Evolutionary conservation across 2,329 filamentous ascomycete genomes (phyloP).

Genomic region (Fusarium sp.): DNA sequence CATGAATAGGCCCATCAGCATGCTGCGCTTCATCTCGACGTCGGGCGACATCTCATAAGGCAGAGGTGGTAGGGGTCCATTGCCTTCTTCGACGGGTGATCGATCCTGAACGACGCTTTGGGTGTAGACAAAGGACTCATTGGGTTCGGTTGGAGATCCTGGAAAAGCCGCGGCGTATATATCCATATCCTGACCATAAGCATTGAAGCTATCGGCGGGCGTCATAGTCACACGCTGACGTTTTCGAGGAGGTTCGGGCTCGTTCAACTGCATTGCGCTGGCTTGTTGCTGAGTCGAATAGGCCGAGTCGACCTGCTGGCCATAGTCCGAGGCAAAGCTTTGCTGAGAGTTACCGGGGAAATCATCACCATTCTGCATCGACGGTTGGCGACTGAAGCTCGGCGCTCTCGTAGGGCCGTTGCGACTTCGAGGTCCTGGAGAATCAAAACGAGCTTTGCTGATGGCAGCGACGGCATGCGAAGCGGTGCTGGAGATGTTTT

Average conservation of each 20-base stretch:
- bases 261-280: slow-evolving; percentile 50
- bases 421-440: slow-evolving; percentile 77
- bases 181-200: slow-evolving; percentile 62
- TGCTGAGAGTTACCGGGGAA: slow-evolving; percentile 84
- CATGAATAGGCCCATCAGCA: slow-evolving; percentile 86
- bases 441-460: slow-evolving; percentile 95
- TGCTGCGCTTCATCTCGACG: slow-evolving; percentile 82
- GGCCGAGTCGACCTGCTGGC: slow-evolving; percentile 76
- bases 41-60: slow-evolving; percentile 71
- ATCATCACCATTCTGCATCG: slow-evolving; percentile 76
- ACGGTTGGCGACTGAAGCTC: slow-evolving; percentile 78
- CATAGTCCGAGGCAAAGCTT: slow-evolving; percentile 81
- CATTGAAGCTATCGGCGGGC: slow-evolving; percentile 69
- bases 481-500: slow-evolving; percentile 93
- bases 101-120: slow-evolving; percentile 60
- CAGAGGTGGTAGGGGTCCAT: slow-evolving; percentile 73
- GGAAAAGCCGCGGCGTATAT: slow-evolving; percentile 63
- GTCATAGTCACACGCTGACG: slow-evolving; percentile 71
- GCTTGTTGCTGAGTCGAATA: slow-evolving; percentile 72
- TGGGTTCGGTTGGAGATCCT: slow-evolving; percentile 82
- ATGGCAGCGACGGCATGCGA: slow-evolving; percentile 95
- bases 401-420: slow-evolving; percentile 74
- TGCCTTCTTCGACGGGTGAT: slow-evolving; percentile 61
- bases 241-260: slow-evolving; percentile 85
- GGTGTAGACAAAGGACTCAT: slow-evolving; percentile 80